phyloP scores from a whole-genome alignment of 1,139 yeast genomes.

The Taphrina pruni region DNA sequence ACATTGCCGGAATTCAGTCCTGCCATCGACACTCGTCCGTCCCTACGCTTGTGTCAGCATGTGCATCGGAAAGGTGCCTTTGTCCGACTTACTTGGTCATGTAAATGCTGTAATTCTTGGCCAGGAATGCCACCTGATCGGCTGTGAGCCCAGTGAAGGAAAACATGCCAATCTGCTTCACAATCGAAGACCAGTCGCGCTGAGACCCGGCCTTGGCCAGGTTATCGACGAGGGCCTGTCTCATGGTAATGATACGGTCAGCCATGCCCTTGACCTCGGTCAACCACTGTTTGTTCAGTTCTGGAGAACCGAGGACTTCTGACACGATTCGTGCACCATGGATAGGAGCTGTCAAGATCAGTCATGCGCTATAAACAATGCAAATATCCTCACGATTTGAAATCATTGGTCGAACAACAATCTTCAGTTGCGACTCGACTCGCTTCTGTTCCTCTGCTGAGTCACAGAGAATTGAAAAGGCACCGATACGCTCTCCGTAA shows the following conservation, averaged over 20 bases:
- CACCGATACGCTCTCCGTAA: slow-evolving; percentile 98
- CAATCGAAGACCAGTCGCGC: slow-evolving; percentile 92
- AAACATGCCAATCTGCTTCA: slow-evolving; percentile 94
- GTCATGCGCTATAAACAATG: not conserved
- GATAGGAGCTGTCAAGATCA: slow-evolving; percentile 61
- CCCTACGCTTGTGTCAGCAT: slow-evolving; percentile 52
- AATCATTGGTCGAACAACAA: slow-evolving; percentile 78
- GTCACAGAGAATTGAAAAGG: slow-evolving; percentile 66
- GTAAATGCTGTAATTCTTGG: slow-evolving; percentile 77
- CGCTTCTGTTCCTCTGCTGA: slow-evolving; percentile 53
- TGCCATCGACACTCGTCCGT: slow-evolving; percentile 92
- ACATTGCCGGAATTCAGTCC: slow-evolving; percentile 86
- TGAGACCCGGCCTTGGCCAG: slow-evolving; percentile 73
- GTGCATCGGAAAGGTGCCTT: not conserved
- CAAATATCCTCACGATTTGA: slow-evolving; percentile 66
- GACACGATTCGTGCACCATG: slow-evolving; percentile 95
- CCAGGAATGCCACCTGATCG: slow-evolving; percentile 80
- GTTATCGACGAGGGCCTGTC: slow-evolving; percentile 65
- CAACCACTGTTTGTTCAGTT: slow-evolving; percentile 79
- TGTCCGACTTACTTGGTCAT: slow-evolving; percentile 49
- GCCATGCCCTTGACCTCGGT: slow-evolving; percentile 85
- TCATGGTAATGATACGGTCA: slow-evolving; percentile 78
- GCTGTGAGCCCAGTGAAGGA: slow-evolving; percentile 85
- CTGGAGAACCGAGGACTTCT: slow-evolving; percentile 68
- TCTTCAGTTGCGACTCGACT: slow-evolving; percentile 78